Evolutionary conservation across 495 filamentous ascomycete species (phyloP), one percentile per base, ranked within the genome.

Genomic region (Apiosordaria backusii): DNA sequence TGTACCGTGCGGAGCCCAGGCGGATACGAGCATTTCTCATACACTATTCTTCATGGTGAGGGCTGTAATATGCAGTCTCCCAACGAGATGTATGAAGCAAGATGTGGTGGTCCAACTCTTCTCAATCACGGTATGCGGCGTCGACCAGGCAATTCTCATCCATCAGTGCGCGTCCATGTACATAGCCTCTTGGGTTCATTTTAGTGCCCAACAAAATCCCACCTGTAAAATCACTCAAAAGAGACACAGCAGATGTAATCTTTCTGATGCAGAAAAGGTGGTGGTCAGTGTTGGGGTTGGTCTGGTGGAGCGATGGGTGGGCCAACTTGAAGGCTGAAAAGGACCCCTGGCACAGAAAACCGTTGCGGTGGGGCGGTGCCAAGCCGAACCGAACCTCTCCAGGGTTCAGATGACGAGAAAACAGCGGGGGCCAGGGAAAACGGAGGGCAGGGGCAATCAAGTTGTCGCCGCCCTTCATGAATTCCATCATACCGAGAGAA

Each of bases 21-120:
- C 59, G 59, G 59, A 61, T 61, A 61, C 59, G 59, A 61, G 27
- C 59, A 61, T 59, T 13, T 27, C 7, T 59, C 13, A 23, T 3
- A 10, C 50, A 22, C 5, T n/a, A 24, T 57, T 22, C 55, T 24
- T 57, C 2, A 57, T 24, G n/a, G 4, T 10, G 19, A 18, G 52
- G 21, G 52, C 21, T 54, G n/a, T n/a, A n/a, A n/a, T n/a, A 18
- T 4, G 52, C 52, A 4, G 52, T 54, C 16, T 4, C 15, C 3
- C 52, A 54, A 4, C 52, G 52, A 22, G 52, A 54, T 29, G 27
- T 29, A 7, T 29, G 27, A 29, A 7, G 27, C 27, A 29, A 29
- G 27, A 29, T 29, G 27, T 29, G 7, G n/a, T n/a, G n/a, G n/a
- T n/a, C n/a, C n/a, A 29, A 29, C 27, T 29, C 7, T 29, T 3